A percentile compares a stretch with the other conserved stretches of the same genome.
Conservation (phyloP, 495 filamentous ascomycete species). For the Podospora tetraspora region DNA sequence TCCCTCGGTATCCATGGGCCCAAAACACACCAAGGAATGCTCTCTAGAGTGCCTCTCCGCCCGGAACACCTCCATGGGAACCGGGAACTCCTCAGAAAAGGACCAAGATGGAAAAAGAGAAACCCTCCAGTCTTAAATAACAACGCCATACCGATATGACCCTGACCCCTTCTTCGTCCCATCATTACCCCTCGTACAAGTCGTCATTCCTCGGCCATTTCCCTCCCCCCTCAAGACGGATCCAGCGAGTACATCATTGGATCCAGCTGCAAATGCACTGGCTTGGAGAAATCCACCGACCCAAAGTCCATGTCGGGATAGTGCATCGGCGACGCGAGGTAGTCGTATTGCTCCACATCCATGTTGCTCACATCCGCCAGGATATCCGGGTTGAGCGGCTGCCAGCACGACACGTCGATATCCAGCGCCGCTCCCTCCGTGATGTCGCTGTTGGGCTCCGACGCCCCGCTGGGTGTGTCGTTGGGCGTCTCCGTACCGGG, state of each 20-base stretch:
- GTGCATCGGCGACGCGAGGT: slow-evolving; percentile 17
- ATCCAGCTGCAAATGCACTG: slow-evolving; percentile 39
- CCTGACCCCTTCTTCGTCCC: neutral
- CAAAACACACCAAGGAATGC: neutral
- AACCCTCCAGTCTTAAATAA: neutral
- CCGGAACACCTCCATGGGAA: neutral
- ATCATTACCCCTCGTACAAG: slow-evolving; percentile 1
- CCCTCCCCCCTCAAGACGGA: slow-evolving; percentile 20
- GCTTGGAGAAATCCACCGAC: slow-evolving; percentile 35
- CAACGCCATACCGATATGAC: neutral
- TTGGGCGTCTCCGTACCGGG: slow-evolving; percentile 41
- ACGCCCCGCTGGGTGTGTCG: slow-evolving; percentile 48
- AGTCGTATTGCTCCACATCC: slow-evolving; percentile 17
- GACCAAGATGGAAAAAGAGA: neutral
- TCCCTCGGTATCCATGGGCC: neutral
- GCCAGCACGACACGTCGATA: slow-evolving; percentile 38
- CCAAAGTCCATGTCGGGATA: slow-evolving; percentile 22
- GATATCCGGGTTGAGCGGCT: slow-evolving; percentile 32
- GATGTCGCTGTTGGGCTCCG: slow-evolving; percentile 52
- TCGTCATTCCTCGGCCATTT: neutral
- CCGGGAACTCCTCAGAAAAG: neutral
- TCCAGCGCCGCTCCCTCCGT: slow-evolving; percentile 44
- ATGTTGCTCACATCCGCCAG: slow-evolving; percentile 34
- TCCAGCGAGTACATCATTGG: slow-evolving; percentile 40
- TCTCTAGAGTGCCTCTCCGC: neutral